These are phyloP conservation scores for Salix koriyanagi DNA, from an alignment of 345 rosid species.

Conservation along the genomic window DNA sequence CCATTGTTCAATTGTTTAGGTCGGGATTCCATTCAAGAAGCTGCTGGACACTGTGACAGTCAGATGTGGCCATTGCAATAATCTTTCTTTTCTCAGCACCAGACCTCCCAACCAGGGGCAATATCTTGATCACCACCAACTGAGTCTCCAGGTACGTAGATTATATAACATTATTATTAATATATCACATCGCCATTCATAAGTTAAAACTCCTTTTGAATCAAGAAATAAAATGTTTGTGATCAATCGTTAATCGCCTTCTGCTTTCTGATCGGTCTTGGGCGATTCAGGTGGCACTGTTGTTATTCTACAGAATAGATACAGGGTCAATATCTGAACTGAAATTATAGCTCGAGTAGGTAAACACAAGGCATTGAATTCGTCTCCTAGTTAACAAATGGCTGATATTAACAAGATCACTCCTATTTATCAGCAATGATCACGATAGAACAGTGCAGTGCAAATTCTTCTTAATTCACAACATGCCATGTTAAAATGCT, in stretches of 20 bases:
- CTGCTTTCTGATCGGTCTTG: not conserved
- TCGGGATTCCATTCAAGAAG: slow-evolving; percentile 87
- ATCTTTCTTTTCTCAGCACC: slow-evolving; percentile 85
- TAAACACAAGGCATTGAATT: too few species aligned
- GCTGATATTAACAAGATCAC: too few species aligned
- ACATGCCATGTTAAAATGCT: not conserved
- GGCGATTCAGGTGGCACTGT: not conserved
- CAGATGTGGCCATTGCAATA: slow-evolving; percentile 95
- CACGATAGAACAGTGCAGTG: too few species aligned
- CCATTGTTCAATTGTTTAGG: slow-evolving; percentile 33
- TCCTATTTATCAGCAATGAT: too few species aligned
- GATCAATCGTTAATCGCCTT: not conserved
- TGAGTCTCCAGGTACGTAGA: slow-evolving; percentile 51
- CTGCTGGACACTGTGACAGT: slow-evolving; percentile 90
- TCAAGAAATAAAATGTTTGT: too few species aligned
- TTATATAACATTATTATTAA: not conserved
- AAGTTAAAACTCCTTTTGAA: not conserved
- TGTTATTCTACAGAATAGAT: too few species aligned
- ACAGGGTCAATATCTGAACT: too few species aligned
- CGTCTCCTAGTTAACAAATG: too few species aligned
- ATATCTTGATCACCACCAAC: slow-evolving; percentile 62
- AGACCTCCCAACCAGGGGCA: slow-evolving; percentile 68
- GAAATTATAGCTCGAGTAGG: too few species aligned
- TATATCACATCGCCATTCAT: not conserved
- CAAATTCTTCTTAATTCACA: not conserved